phyloP scores from a whole-genome alignment of 2,329 filamentous ascomycete species.

The Nemania bipapillata region DNA sequence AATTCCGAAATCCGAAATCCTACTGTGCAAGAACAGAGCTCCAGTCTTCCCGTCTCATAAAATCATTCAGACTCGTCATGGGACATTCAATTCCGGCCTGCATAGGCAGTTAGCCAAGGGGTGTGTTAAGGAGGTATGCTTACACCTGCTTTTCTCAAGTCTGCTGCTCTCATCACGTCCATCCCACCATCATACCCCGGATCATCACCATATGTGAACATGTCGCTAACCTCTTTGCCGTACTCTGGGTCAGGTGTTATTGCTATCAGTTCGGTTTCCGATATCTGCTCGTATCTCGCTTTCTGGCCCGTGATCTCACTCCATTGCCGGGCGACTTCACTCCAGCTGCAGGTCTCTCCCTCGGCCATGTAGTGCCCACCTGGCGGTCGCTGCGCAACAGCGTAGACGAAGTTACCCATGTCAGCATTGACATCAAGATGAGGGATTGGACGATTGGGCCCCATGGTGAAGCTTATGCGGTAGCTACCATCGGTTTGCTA shows the following conservation, averaged over 20 bases:
- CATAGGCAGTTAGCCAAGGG: conserved; percentile 18
- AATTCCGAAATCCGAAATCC: not conserved
- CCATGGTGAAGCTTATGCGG: conserved; percentile 18
- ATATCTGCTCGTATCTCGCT: conserved; percentile 22
- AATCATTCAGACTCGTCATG: conserved; percentile 21
- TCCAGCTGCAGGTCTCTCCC: conserved; percentile 25
- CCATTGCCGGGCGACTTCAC: conserved; percentile 25
- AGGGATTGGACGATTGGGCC: conserved; percentile 13
- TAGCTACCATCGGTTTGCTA: conserved; percentile 27
- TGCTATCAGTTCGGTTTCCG: conserved; percentile 18
- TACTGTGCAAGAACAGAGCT: conserved; percentile 22
- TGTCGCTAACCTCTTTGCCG: conserved; percentile 28
- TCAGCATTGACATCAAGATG: conserved; percentile 27
- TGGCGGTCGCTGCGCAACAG: conserved; percentile 23
- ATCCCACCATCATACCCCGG: conserved; percentile 29
- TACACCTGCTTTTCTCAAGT: conserved; percentile 29
- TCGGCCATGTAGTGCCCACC: conserved; percentile 29
- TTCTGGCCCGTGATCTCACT: conserved; percentile 21
- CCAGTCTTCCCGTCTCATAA: conserved; percentile 20
- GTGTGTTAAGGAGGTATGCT: not conserved
- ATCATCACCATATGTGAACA: conserved; percentile 26
- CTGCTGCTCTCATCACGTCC: conserved; percentile 25
- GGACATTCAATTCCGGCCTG: conserved; percentile 30
- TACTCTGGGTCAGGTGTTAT: conserved; percentile 19
- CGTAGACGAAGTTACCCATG: conserved; percentile 29